A percentile compares a stretch with the other conserved stretches of the same genome.
These are phyloP conservation scores for Phialocephala sp. DNA, from an alignment of 2,329 filamentous ascomycete genomes.

Conservation along the genomic window DNA sequence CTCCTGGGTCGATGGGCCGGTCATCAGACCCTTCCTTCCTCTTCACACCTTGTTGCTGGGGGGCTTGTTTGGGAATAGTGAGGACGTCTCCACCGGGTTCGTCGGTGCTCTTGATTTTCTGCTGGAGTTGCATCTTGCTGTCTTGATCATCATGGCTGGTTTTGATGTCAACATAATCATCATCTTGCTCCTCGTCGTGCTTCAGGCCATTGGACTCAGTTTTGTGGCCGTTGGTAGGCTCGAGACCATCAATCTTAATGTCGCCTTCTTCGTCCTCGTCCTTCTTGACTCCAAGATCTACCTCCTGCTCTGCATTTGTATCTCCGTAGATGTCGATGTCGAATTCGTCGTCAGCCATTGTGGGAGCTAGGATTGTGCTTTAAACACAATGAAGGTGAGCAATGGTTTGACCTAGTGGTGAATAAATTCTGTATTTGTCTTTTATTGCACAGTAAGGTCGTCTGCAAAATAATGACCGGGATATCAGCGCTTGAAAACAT, in stretches of 20 bases:
- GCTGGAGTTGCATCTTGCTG: conserved; percentile 43
- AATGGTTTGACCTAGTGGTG: not conserved
- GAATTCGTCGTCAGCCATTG: conserved; percentile 73
- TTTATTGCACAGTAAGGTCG: conserved; percentile 37
- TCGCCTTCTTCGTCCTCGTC: conserved; percentile 47
- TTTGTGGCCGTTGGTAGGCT: conserved; percentile 32
- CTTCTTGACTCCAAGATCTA: conserved; percentile 45
- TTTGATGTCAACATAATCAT: conserved; percentile 50
- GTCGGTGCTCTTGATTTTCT: conserved; percentile 51
- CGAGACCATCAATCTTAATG: conserved; percentile 45
- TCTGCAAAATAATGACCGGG: conserved; percentile 39
- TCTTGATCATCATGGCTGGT: conserved; percentile 46
- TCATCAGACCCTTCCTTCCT: conserved; percentile 65
- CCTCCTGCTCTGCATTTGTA: conserved; percentile 53
- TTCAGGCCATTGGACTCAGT: conserved; percentile 36
- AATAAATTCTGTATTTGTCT: conserved; percentile 39
- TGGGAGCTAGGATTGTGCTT: conserved; percentile 18
- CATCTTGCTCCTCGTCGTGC: conserved; percentile 46
- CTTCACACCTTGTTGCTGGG: conserved; percentile 62
- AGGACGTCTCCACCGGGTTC: conserved; percentile 44
- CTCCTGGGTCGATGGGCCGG: conserved; percentile 61
- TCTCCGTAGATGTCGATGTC: conserved; percentile 77
- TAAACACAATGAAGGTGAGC: conserved; percentile 18
- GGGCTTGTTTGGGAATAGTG: conserved; percentile 45
- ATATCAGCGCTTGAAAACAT: conserved; percentile 44